A percentile compares a stretch with the other conserved stretches of the same genome.
Evolutionary conservation across 1,284 basidiomycete genomes (phyloP).

Genomic region (Moesziomyces aphidis): DNA sequence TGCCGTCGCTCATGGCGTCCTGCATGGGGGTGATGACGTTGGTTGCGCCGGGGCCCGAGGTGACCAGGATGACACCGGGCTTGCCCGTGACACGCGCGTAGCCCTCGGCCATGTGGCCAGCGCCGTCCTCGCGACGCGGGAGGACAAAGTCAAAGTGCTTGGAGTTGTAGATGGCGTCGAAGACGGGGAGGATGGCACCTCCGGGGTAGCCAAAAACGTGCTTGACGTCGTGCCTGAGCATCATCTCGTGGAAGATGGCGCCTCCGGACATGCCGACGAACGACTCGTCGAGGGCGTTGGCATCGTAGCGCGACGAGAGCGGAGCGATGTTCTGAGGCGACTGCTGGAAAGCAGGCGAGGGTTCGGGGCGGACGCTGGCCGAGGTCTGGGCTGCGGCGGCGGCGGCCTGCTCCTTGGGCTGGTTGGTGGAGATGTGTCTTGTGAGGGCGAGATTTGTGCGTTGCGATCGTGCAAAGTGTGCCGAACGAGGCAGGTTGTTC

Average conservation of each 20-base stretch:
- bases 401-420: conserved; percentile 49
- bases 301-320: conserved; percentile 35
- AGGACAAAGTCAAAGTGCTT: conserved; percentile 94
- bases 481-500: conserved; percentile 42
- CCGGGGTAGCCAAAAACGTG: conserved; percentile 98
- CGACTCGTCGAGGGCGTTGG: conserved; percentile 67
- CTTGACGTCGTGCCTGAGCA: conserved; percentile 95
- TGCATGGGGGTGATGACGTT: conserved; percentile 99
- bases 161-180: conserved; percentile 98
- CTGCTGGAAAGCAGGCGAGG: conserved; percentile 64
- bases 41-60: conserved; percentile 96
- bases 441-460: conserved; percentile 40
- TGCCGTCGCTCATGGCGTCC: conserved; percentile 93
- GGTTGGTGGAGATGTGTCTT: conserved; percentile 54
- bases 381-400: conserved; percentile 43
- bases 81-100: conserved; percentile 98
- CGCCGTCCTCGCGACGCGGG: conserved; percentile 96
- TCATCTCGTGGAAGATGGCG: conserved; percentile 99
- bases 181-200: conserved; percentile 96
- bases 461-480: conserved; percentile 33
- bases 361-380: conserved; percentile 52
- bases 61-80: conserved; percentile 96
- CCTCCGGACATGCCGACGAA: conserved; percentile 96
- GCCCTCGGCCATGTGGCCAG: conserved; percentile 98
- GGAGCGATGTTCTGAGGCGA: conserved; percentile 41